Evolutionary conservation across 345 rosid genomes (phyloP), one percentile per base, ranked within the genome.

Genomic region (Trapa bicornis): DNA sequence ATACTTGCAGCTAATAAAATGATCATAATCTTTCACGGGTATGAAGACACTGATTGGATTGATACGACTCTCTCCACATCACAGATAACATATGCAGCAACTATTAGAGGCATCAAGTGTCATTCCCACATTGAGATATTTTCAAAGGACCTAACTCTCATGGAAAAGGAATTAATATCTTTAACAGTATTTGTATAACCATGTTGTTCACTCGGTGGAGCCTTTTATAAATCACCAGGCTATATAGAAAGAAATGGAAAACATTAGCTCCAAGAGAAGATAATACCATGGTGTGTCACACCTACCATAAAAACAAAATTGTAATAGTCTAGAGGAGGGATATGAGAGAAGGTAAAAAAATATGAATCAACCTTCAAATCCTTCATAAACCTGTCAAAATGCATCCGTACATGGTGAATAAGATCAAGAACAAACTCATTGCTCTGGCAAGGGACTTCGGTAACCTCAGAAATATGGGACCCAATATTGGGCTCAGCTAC

Each of bases 101-200:
- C 22, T 15, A 50, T 15, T 15, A 15, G 56, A 50, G 48, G 56
- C 37, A 66, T 36, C 1, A 6, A 22, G 37, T 17, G 36, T 22
- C 41, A n/a, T 14, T 2, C 16, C 7, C 8, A 45, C 41, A 42
- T 15, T 35, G 32, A 58, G 15, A 47, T 67, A 11, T 50, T 38
- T 15, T 57, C 53, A 61, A 81, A 91, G 65, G 63, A 91, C 99
- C 97, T 91, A 72, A 94, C 89, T 78, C 97, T 86, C 96, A 89
- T 94, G 29, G 91, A 79, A 74, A 89, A 89, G 45, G 93, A 77
- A 73, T 94, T 94, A 58, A 94, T 57, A 78, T 94, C 99, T 69
- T 94, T 94, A 71, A 89, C 99, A 68, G 91, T 89, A 13, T 86
- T 82, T 94, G 97, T 64, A 94, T 94, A 72, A 94, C 92, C 96